Evolutionary conservation across 768 basidiomycete species (phyloP).

Genomic region (Tricholoma hemisulphureum): DNA sequence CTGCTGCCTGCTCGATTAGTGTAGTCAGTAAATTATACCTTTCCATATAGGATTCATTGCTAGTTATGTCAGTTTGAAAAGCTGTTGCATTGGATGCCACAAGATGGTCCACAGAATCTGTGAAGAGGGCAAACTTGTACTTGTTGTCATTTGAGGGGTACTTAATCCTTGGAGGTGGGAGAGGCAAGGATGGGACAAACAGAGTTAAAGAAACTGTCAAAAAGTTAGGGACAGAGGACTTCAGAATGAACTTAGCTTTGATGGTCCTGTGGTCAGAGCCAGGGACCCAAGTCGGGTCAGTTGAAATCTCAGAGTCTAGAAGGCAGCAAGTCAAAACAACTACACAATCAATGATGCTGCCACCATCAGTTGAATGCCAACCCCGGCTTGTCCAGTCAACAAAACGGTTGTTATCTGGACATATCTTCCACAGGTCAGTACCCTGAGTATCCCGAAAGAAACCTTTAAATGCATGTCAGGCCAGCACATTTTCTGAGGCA

Average conservation of each 20-base stretch:
- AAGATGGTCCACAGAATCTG: neutral
- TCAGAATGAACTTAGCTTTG: neutral
- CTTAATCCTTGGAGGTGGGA: slow-evolving; percentile 2
- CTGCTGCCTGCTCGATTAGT: neutral
- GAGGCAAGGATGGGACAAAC: neutral
- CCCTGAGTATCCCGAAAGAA: slow-evolving; percentile 10
- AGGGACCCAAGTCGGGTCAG: slow-evolving; percentile 2
- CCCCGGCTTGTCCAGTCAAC: slow-evolving; percentile 15
- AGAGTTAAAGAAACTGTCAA: neutral
- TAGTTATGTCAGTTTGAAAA: neutral
- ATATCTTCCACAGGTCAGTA: slow-evolving; percentile 15
- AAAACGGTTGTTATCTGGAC: slow-evolving; percentile 5
- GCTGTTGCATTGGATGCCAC: neutral
- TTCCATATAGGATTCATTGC: neutral
- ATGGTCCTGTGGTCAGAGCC: slow-evolving; percentile 3
- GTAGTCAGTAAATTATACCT: neutral
- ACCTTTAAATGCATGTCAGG: neutral
- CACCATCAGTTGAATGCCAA: neutral
- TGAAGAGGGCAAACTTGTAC: neutral
- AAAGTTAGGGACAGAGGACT: neutral
- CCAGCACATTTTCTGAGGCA: slow-evolving; percentile 3
- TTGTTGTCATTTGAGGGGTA: slow-evolving; percentile 1
- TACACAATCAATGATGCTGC: slow-evolving; percentile 21
- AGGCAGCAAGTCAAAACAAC: slow-evolving; percentile 1
- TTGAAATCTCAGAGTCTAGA: slow-evolving; percentile 4